phyloP scores from a whole-genome alignment of 1,284 basidiomycete genomes.

The Cryptococcus maquisensis region DNA sequence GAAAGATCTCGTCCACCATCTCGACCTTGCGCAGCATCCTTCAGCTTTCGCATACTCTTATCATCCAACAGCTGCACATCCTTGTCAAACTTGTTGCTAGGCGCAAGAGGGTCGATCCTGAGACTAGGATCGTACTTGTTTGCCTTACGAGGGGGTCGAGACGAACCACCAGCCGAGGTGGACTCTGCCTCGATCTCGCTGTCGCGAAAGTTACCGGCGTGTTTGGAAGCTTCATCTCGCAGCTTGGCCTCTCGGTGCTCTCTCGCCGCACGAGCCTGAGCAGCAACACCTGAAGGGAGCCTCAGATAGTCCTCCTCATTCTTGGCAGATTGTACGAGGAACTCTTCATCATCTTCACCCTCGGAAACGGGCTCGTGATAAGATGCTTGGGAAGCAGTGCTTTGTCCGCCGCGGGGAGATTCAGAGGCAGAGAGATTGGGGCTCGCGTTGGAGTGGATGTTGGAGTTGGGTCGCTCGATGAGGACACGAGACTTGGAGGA shows the following conservation, averaged over 20 bases:
- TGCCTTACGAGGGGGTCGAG: slow-evolving; percentile 2
- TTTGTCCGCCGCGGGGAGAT: slow-evolving; percentile 21
- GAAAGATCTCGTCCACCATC: slow-evolving; percentile 49
- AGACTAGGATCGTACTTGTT: slow-evolving; percentile 51
- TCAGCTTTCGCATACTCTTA: slow-evolving; percentile 47
- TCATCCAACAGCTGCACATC: slow-evolving; percentile 48
- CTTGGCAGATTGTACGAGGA: slow-evolving; percentile 61
- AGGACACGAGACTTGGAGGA: slow-evolving; percentile 60
- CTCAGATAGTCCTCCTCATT: slow-evolving; percentile 77
- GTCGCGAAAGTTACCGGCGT: slow-evolving; percentile 8
- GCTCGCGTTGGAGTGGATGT: slow-evolving; percentile 40
- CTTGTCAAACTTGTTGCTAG: slow-evolving; percentile 74
- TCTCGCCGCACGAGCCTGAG: slow-evolving; percentile 75
- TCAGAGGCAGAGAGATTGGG: slow-evolving; percentile 50
- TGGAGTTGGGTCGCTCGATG: slow-evolving; percentile 66
- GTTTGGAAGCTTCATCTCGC: slow-evolving; percentile 51
- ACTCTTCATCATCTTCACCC: slow-evolving; percentile 67
- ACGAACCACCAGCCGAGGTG: background rate
- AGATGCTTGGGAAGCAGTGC: slow-evolving; percentile 26
- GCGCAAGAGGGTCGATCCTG: slow-evolving; percentile 78
- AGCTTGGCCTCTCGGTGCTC: slow-evolving; percentile 75
- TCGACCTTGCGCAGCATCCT: slow-evolving; percentile 57
- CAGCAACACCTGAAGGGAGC: slow-evolving; percentile 63
- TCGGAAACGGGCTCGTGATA: slow-evolving; percentile 87
- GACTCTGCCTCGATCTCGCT: background rate